These are phyloP conservation scores for Purpureocillium lavendulum DNA, from an alignment of 2,329 filamentous ascomycete species.

Conservation along the genomic window DNA sequence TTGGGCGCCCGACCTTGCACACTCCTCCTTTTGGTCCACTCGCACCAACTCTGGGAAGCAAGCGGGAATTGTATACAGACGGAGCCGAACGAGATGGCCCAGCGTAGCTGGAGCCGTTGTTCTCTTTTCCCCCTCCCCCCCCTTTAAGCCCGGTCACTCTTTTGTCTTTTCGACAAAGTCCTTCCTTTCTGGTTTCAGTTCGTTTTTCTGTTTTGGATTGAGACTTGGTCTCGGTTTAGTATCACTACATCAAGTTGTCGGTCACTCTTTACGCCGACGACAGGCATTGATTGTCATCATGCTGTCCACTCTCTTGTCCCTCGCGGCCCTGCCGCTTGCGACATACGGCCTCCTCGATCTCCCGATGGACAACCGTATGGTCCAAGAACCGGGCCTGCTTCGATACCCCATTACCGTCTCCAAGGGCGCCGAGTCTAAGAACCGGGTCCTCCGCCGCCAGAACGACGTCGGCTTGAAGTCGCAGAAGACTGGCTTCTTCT, in stretches of 20 bases:
- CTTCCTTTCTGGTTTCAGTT: conserved; percentile 1
- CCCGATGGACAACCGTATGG: conserved; percentile 13
- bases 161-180: neutral
- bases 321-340: conserved; percentile 18
- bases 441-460: conserved; percentile 19
- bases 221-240: neutral
- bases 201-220: neutral
- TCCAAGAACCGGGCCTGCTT: conserved; percentile 17
- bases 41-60: too few species aligned
- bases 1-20: too few species aligned
- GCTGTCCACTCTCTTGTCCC: conserved; percentile 20
- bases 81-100: too few species aligned
- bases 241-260: conserved; percentile 3
- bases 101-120: neutral
- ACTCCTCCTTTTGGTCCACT: neutral
- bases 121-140: neutral
- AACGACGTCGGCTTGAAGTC: conserved; percentile 13
- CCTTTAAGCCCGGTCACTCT: neutral
- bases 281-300: conserved; percentile 10
- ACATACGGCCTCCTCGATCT: conserved; percentile 12
- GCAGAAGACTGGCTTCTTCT: conserved; percentile 23
- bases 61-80: too few species aligned
- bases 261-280: conserved; percentile 18
- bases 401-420: conserved; percentile 20
- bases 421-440: conserved; percentile 17